Percentiles rank a stretch among this genome's conserved stretches.
These are phyloP conservation scores for Peronospora tabacina DNA, from an alignment of 352 stramenopile species.

Conservation along the genomic window DNA sequence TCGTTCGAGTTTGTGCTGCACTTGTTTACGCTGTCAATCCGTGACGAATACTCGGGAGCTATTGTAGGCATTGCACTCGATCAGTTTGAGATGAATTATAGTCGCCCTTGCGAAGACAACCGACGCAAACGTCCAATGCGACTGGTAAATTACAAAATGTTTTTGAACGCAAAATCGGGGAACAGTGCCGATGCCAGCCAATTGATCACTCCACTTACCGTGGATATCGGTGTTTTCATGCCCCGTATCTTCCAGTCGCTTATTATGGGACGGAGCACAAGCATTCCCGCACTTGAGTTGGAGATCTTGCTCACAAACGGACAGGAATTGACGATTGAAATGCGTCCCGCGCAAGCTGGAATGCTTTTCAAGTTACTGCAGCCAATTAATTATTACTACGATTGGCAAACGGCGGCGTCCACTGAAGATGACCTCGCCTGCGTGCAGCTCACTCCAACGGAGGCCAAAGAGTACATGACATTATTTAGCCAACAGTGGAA, in stretches of 20 bases:
- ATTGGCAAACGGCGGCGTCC: conserved; percentile 53
- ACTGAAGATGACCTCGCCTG: conserved; percentile 58
- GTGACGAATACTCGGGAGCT: conserved; percentile 47
- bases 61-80: conserved; percentile 54
- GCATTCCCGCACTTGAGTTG: conserved; percentile 41
- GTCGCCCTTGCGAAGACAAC: conserved; percentile 16
- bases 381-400: conserved; percentile 52
- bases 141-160: conserved; percentile 59
- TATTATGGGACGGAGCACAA: conserved; percentile 35
- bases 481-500: conserved; percentile 53
- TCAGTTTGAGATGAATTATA: conserved; percentile 50
- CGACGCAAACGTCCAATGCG: conserved; percentile 42
- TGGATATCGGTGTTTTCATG: conserved; percentile 56
- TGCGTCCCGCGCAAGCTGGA: conserved; percentile 55
- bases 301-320: conserved; percentile 38
- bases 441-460: conserved; percentile 37
- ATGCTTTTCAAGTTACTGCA: conserved; percentile 52
- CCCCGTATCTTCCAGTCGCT: conserved; percentile 61
- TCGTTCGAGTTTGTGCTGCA: conserved; percentile 54
- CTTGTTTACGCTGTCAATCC: conserved; percentile 44
- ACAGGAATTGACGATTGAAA: conserved; percentile 34
- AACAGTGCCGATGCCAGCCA: conserved; percentile 31
- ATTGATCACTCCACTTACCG: conserved; percentile 42
- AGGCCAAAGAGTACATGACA: conserved; percentile 52
- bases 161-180: conserved; percentile 45